phyloP scores from a whole-genome alignment of 2,329 filamentous ascomycete species.

The Colletotrichum abscissum region DNA sequence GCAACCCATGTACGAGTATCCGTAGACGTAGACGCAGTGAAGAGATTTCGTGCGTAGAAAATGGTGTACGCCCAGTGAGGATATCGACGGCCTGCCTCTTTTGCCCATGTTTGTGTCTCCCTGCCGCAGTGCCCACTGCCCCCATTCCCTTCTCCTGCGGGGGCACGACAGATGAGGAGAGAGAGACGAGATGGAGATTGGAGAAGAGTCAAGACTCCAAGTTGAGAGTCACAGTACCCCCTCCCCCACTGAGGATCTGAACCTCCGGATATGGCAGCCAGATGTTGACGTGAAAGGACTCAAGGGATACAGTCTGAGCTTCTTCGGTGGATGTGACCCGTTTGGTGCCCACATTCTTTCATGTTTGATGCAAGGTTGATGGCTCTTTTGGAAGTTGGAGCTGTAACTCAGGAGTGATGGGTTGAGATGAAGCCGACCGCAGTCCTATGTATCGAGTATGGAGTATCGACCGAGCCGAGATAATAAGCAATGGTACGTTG shows the following conservation, averaged over 20 bases:
- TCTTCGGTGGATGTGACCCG: slow-evolving; percentile 21
- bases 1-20: neutral
- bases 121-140: neutral
- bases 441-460: neutral
- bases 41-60: slow-evolving; percentile 32
- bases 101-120: slow-evolving; percentile 9
- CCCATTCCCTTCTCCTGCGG: neutral
- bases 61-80: neutral
- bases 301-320: slow-evolving; percentile 11
- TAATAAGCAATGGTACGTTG: neutral
- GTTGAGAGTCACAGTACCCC: neutral
- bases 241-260: neutral
- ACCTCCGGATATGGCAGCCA: slow-evolving; percentile 8
- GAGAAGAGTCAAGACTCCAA: neutral
- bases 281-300: neutral
- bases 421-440: neutral
- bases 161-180: neutral
- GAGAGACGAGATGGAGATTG: neutral
- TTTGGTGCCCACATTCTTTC: slow-evolving; percentile 4
- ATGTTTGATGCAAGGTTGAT: slow-evolving; percentile 8
- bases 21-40: neutral
- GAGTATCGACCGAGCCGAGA: neutral
- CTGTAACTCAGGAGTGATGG: neutral
- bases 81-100: slow-evolving; percentile 2
- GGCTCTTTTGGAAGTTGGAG: slow-evolving; percentile 3